Percentiles rank a stretch among this genome's conserved stretches.
phyloP scores from a whole-genome alignment of 1,284 basidiomycete genomes.

The Caloboletus firmus region DNA sequence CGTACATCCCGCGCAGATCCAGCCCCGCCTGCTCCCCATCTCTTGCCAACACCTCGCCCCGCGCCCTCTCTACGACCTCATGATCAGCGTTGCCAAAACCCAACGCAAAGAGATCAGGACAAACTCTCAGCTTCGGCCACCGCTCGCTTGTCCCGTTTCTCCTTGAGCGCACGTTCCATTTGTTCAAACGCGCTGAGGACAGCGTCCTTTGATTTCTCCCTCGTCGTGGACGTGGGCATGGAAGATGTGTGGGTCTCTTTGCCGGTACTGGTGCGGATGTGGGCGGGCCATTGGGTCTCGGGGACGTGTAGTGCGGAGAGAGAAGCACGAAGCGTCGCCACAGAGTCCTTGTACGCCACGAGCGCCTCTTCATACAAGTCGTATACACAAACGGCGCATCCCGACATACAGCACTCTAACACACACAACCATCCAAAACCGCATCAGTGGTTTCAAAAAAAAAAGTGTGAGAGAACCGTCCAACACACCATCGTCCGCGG shows the following conservation, averaged over 20 bases:
- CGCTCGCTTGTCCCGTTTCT: conserved; percentile 38
- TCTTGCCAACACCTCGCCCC: conserved; percentile 19
- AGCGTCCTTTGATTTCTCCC: conserved; percentile 36
- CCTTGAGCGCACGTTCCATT: conserved; percentile 56
- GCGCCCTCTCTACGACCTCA: conserved; percentile 16
- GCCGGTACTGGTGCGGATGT: conserved; percentile 31
- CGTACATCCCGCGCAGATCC: conserved; percentile 21
- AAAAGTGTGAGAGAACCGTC: neutral
- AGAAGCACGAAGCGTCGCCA: conserved; percentile 51
- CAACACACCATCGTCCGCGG: conserved; percentile 56
- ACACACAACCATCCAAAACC: neutral
- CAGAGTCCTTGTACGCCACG: conserved; percentile 58
- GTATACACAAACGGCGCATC: conserved; percentile 86
- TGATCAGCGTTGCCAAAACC: conserved; percentile 10
- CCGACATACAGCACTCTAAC: conserved; percentile 95
- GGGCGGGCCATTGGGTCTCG: conserved; percentile 63
- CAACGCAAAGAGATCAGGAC: conserved; percentile 28
- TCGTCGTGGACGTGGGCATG: neutral
- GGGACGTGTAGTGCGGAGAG: conserved; percentile 54
- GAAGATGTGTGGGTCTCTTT: neutral
- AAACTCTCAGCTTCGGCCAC: conserved; percentile 38
- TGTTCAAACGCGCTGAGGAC: conserved; percentile 62
- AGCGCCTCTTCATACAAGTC: conserved; percentile 82
- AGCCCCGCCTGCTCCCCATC: conserved; percentile 8
- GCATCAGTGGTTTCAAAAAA: neutral